Percentiles rank a stretch among this genome's conserved stretches.
Evolutionary conservation across 2,329 filamentous ascomycete genomes (phyloP).

Genomic region (Aspergillus carbonarius): DNA sequence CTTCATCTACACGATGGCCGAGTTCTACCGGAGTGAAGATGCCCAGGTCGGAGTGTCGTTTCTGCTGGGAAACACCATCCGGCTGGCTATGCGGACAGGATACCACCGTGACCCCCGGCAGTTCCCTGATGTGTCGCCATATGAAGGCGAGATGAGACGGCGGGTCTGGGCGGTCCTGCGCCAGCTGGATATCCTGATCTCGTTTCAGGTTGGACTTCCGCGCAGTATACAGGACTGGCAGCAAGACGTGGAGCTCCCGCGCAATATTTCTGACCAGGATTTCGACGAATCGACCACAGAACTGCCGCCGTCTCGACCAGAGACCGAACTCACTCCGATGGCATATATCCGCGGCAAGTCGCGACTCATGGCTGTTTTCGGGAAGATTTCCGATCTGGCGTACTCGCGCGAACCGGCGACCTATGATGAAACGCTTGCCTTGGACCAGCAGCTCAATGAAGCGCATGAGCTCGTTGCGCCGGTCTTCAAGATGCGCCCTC

Average conservation of each 20-base stretch:
- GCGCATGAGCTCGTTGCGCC: slow-evolving; percentile 25
- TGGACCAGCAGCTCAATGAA: slow-evolving; percentile 38
- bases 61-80: slow-evolving; percentile 55
- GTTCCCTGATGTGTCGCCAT: slow-evolving; percentile 54
- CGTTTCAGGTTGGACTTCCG: slow-evolving; percentile 65
- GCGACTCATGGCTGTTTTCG: slow-evolving; percentile 37
- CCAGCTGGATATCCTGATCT: slow-evolving; percentile 61
- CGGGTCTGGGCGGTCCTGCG: slow-evolving; percentile 42
- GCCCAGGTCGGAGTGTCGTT: slow-evolving; percentile 55
- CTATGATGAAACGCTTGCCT: slow-evolving; percentile 38
- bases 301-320: slow-evolving; percentile 55
- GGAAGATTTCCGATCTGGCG: slow-evolving; percentile 39
- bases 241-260: slow-evolving; percentile 58
- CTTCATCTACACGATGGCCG: slow-evolving; percentile 29
- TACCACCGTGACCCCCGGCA: slow-evolving; percentile 59
- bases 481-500: slow-evolving; percentile 24
- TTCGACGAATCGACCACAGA: slow-evolving; percentile 52
- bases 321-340: slow-evolving; percentile 52
- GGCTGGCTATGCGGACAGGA: slow-evolving; percentile 62
- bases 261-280: slow-evolving; percentile 62
- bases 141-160: slow-evolving; percentile 56
- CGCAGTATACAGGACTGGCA: slow-evolving; percentile 61
- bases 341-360: slow-evolving; percentile 40
- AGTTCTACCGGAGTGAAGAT: slow-evolving; percentile 34
- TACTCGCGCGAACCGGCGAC: slow-evolving; percentile 33